Percentiles rank a stretch among this genome's conserved stretches.
phyloP scores from a whole-genome alignment of 179 eudicot species.

The Gypsophila paniculata region DNA sequence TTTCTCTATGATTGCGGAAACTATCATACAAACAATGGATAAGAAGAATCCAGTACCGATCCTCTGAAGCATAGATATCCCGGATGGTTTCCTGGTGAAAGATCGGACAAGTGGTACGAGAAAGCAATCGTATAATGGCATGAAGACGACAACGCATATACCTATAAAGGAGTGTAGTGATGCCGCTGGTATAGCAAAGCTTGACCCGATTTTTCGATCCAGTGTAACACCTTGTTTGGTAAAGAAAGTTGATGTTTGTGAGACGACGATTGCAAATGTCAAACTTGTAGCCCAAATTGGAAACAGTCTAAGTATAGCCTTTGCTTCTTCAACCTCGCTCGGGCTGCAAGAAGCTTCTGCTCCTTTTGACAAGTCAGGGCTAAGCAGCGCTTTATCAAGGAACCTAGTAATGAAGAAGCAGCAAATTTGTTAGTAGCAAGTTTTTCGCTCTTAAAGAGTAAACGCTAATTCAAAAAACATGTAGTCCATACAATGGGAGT shows the following conservation, averaged over 20 bases:
- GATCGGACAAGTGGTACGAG: conserved; percentile 43
- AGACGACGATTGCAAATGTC: conserved; percentile 39
- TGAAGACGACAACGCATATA: conserved; percentile 27
- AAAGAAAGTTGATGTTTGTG: conserved; percentile 51
- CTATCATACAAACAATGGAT: conserved; percentile 35
- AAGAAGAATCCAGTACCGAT: conserved; percentile 47
- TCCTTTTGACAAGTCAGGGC: conserved; percentile 18
- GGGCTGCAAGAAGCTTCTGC: conserved; percentile 16
- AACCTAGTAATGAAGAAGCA: too few relatives aligned
- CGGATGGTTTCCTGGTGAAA: conserved; percentile 47
- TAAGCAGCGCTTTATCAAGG: conserved; percentile 39
- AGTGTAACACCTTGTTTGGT: conserved; percentile 59
- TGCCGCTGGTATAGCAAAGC: conserved; percentile 48
- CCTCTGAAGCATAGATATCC: conserved; percentile 58
- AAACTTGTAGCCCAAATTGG: conserved; percentile 57
- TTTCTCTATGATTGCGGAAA: conserved; percentile 45
- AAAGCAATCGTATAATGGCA: conserved; percentile 51
- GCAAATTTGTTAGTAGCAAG: too few relatives aligned
- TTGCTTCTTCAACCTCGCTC: conserved; percentile 43
- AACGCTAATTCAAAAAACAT: too few relatives aligned
- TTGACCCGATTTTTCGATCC: conserved; percentile 41
- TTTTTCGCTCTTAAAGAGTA: too few relatives aligned
- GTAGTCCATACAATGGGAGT: too few relatives aligned
- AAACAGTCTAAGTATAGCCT: conserved; percentile 43
- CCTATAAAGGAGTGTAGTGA: conserved; percentile 33